A percentile compares a stretch with the other conserved stretches of the same genome.
Conservation (phyloP, 1,284 basidiomycete genomes). For the Ceratobasidium sp. region DNA sequence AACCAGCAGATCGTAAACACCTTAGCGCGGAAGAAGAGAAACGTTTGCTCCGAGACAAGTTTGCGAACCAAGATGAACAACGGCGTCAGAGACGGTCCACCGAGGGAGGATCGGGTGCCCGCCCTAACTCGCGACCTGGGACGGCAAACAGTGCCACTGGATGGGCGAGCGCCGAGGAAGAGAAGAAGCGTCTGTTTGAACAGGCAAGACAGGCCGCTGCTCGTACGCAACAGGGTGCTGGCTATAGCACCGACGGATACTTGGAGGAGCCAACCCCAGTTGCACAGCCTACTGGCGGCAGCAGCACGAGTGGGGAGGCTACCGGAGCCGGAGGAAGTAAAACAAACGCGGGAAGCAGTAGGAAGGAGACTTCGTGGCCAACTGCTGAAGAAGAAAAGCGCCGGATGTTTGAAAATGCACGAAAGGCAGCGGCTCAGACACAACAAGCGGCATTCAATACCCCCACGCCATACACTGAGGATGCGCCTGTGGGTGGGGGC, state of each 20-base stretch:
- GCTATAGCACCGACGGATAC: conserved; percentile 9
- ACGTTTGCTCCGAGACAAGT: conserved; percentile 10
- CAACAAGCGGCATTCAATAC: conserved; percentile 2
- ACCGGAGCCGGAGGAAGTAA: neutral
- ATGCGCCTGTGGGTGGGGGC: neutral
- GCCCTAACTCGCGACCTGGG: neutral
- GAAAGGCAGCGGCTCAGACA: conserved; percentile 10
- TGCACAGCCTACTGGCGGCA: neutral
- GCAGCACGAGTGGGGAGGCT: neutral
- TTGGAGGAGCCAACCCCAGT: conserved; percentile 13
- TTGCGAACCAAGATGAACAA: conserved; percentile 15
- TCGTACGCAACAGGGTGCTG: conserved; percentile 49
- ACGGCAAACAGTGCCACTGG: conserved; percentile 4
- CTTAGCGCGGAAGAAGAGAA: conserved; percentile 30
- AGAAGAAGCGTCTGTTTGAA: conserved; percentile 68
- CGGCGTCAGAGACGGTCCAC: neutral
- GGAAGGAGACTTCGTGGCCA: conserved; percentile 24
- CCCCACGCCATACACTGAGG: conserved; percentile 1
- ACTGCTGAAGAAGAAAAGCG: conserved; percentile 43
- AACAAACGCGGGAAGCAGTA: neutral
- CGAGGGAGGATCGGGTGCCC: conserved; percentile 11
- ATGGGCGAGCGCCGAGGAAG: conserved; percentile 74
- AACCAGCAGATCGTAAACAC: conserved; percentile 21
- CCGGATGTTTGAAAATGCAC: conserved; percentile 21
- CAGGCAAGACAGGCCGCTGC: conserved; percentile 69